Conservation (phyloP, 2,329 filamentous ascomycete genomes). For the Hortaea sp. region DNA sequence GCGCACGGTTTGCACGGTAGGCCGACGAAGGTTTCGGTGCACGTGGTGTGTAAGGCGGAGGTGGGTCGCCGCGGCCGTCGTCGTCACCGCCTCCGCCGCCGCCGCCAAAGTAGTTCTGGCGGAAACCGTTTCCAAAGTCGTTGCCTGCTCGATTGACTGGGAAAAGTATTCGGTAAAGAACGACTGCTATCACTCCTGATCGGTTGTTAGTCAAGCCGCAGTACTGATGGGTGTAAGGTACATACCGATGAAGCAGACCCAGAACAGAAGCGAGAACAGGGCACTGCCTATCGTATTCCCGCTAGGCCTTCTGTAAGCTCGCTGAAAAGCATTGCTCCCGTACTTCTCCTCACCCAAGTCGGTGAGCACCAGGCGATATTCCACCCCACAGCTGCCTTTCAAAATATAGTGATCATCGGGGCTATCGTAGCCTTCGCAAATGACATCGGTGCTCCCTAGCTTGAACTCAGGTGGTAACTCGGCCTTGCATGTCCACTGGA, state of each 20-base stretch:
- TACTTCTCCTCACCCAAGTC: slow-evolving; percentile 63
- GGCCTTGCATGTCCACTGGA: slow-evolving; percentile 85
- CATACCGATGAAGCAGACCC: slow-evolving; percentile 47
- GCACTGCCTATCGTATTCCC: slow-evolving; percentile 11
- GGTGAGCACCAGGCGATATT: slow-evolving; percentile 74
- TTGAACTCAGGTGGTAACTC: slow-evolving; percentile 54
- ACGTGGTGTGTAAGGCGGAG: slow-evolving; percentile 36
- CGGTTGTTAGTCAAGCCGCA: neutral
- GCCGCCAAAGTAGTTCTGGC: slow-evolving; percentile 26
- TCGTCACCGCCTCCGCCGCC: slow-evolving; percentile 34
- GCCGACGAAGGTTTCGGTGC: slow-evolving; percentile 10
- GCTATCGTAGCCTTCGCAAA: slow-evolving; percentile 78
- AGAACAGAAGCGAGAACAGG: slow-evolving; percentile 42
- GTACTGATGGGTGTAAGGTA: neutral
- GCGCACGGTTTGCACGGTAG: slow-evolving; percentile 4
- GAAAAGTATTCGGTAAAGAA: slow-evolving; percentile 22
- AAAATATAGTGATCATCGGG: slow-evolving; percentile 77
- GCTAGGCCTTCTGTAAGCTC: slow-evolving; percentile 4
- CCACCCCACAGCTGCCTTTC: slow-evolving; percentile 84
- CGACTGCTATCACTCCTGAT: slow-evolving; percentile 17
- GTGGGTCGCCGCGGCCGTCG: slow-evolving; percentile 41
- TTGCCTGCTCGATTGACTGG: slow-evolving; percentile 7
- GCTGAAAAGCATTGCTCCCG: slow-evolving; percentile 32
- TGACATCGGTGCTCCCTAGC: slow-evolving; percentile 77
- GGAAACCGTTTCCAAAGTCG: slow-evolving; percentile 23